phyloP scores from a whole-genome alignment of 2,329 filamentous ascomycete genomes.

The Elsinoe perseae region DNA sequence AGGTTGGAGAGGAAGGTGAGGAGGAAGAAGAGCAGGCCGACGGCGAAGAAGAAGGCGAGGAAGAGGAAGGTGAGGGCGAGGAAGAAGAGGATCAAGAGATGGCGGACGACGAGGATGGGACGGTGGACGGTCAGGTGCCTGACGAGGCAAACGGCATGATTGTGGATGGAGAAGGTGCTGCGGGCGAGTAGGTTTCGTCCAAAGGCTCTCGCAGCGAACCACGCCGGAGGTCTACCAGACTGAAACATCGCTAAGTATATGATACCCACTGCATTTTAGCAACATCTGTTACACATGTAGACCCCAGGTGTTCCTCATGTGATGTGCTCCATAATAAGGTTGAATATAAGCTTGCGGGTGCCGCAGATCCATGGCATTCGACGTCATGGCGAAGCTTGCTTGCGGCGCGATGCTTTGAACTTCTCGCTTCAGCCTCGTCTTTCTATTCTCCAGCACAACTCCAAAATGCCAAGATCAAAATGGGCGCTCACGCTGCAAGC shows the following conservation, averaged over 20 bases:
- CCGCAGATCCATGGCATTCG: not conserved
- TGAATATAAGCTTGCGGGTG: not conserved
- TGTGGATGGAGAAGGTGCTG: slow-evolving; percentile 2
- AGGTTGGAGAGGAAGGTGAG: slow-evolving; percentile 4
- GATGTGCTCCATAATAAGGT: not conserved
- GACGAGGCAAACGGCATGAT: slow-evolving; percentile 6
- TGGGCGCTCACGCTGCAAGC: slow-evolving; percentile 58
- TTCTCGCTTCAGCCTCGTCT: not conserved
- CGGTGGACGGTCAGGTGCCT: slow-evolving; percentile 9
- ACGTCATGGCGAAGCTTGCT: not conserved
- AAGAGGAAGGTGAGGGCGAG: slow-evolving; percentile 18
- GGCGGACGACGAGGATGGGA: slow-evolving; percentile 20
- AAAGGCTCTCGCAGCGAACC: not conserved
- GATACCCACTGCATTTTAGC: not conserved
- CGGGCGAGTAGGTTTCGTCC: not conserved
- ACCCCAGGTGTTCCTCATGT: no score
- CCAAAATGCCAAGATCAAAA: slow-evolving; percentile 30
- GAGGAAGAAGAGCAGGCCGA: slow-evolving; percentile 21
- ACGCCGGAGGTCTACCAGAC: not conserved
- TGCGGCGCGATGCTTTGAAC: not conserved
- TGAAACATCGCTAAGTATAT: not conserved
- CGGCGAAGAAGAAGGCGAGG: slow-evolving; percentile 13
- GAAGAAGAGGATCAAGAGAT: slow-evolving; percentile 22
- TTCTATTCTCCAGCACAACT: not conserved
- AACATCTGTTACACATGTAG: no score